Evolutionary conservation across 2,329 filamentous ascomycete genomes (phyloP), one percentile per base, ranked within the genome.

Genomic region (Volutella citrinella): DNA sequence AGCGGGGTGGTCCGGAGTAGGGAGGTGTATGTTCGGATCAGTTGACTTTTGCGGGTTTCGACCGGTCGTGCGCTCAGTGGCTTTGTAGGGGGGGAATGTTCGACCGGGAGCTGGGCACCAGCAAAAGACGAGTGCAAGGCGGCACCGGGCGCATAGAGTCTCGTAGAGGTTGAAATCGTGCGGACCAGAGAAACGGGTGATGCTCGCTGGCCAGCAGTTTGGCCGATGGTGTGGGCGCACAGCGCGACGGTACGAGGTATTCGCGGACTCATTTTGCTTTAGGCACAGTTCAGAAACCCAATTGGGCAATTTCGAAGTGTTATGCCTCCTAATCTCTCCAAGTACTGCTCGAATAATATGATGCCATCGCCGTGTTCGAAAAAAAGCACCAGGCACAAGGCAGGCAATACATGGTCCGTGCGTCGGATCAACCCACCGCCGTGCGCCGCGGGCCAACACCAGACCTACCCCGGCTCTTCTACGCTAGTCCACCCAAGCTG

Each of bases 21-120:
- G 28, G 90, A 93, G 32, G 90, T 87, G 66, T 96, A 96, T 52
- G 85, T 80, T 38, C 90, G 81, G 38, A 81, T 73, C 40, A 97
- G 74, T 65, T 98, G 93, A 12, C 89, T 84, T 68, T 97, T 95
- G 60, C 91, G 84, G 54, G 84, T 84, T 58, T 95, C 85, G 28
- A 90, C 78, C 14, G 82, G 84, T 58, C 91, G 87, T 59, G 94
- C 84, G 34, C 87, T 95, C 5, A 87, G 88, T 4, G 90, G 91
- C 63, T 96, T 89, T 2, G 80, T 84, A 0, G 80, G 78, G 66
- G 75, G 82, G 3, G 70, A 61, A 44, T 72, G 71, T 46, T 74
- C 64, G 38, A 65, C 59, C 2, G 70, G 70, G 17, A 70, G 52
- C 20, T 48, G 57, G 14, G 40, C 26, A n/a, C 32, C 28, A 13